These are phyloP conservation scores for Tremellales sp. DNA, from an alignment of 1,284 basidiomycete species.

Conservation along the genomic window DNA sequence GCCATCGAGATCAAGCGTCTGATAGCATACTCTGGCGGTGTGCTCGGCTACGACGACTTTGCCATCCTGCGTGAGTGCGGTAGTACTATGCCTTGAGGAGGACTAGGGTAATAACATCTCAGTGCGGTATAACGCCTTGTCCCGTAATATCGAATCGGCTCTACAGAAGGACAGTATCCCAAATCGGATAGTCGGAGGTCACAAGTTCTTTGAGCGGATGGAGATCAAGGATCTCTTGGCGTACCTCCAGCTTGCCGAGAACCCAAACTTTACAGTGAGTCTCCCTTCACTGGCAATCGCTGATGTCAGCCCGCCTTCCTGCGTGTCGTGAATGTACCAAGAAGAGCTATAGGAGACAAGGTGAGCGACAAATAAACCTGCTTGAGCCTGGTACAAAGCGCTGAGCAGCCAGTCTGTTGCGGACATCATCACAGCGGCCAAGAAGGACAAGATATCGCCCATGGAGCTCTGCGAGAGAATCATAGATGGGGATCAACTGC, in stretches of 20 bases:
- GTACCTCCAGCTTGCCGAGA: conserved; percentile 80
- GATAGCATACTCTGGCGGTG: conserved; percentile 67
- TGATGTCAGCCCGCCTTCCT: conserved; percentile 60
- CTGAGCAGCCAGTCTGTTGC: conserved; percentile 54
- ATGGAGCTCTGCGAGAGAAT: conserved; percentile 63
- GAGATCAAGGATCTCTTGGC: conserved; percentile 86
- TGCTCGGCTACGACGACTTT: conserved; percentile 71
- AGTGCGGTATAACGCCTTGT: conserved; percentile 82
- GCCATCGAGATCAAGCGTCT: conserved; percentile 75
- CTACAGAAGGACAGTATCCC: conserved; percentile 76
- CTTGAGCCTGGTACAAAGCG: neutral
- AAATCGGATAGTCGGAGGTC: conserved; percentile 69
- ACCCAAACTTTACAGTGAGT: conserved; percentile 61
- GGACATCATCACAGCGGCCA: conserved; percentile 59
- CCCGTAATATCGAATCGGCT: conserved; percentile 70
- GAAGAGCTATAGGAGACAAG: conserved; percentile 77
- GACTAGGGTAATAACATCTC: conserved; percentile 2
- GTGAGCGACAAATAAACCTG: conserved; percentile 48
- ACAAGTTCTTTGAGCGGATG: conserved; percentile 80
- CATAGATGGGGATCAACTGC: conserved; percentile 54
- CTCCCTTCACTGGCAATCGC: neutral
- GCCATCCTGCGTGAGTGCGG: conserved; percentile 64
- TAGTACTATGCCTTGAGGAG: conserved; percentile 31
- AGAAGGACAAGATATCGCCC: conserved; percentile 55
- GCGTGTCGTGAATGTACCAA: conserved; percentile 73